Evolutionary conservation across 1,284 basidiomycete species (phyloP), one percentile per base, ranked within the genome.

Genomic region (Leccinum brunneo-olivaceum): DNA sequence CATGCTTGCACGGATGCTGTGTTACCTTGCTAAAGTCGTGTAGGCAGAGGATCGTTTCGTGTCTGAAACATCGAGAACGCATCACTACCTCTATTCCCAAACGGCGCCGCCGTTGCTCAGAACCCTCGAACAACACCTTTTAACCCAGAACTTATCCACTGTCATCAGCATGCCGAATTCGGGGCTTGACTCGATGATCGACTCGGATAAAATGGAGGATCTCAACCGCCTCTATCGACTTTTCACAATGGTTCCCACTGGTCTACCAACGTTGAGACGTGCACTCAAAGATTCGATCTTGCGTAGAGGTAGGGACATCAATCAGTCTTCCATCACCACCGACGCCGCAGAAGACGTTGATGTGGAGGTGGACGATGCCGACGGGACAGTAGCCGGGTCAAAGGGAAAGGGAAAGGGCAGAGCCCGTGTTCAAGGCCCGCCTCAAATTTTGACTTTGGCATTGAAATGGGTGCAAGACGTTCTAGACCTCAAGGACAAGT

Each of bases 401-500:
- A 80, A 79, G 51, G 74, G 72, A 6, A 88, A 81, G 57, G 76
- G 69, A 2, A 88, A 84, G 58, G 76, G 70, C 8, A 88, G 80
- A 53, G 73, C 71, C 6, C 76, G 73, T 42, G 61, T 61, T 9
- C 60, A 63, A 14, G 63, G 62, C 7, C 65, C 60, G 11, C 53
- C 72, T 23, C 77, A 81, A 46, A 75, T 72, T 1, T 62, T 74
- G 25, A 56, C 67, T 3, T 53, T 73, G 15, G 96, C 95, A 1
- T 69, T 97, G 43, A 84, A 83, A 60, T 99, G 96, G 96, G 95
- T 98, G 0, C 84, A 96, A 64, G 84, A 90, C 53, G 88, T 97
- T 8, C 71, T 98, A 9, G 80, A 85, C 49, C 72, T 98, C 47
- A 97, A 98, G 66, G 90, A 95, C 66, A 89, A 81, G 58, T 92